Evolutionary conservation across 371 early-diverging fungal species (phyloP), one percentile per base, ranked within the genome.

Genomic region (Batkoa obscura): DNA sequence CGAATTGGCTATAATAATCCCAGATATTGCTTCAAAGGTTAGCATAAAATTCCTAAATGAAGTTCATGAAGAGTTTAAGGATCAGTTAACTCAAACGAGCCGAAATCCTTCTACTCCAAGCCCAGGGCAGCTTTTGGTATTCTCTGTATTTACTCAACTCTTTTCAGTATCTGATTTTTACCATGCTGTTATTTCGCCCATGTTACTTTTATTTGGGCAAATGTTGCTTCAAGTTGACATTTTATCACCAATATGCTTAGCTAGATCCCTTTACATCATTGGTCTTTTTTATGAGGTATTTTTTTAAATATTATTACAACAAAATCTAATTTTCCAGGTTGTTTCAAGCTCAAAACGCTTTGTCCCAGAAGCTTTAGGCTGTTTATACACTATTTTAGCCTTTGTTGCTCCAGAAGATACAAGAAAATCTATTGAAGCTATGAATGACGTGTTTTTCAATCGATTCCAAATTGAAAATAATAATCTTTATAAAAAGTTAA

Each of bases 161-260:
- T 92, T 88, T 63, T 85, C 91, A 2, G 78, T 88, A 6, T 90
- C 94, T 2, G 96, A 95, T 76, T 75, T 80, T 53, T 73, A 72
- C 50, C 92, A 95, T 66, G 72, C 83, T 2, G 79, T 94, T 13
- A 73, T 83, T n/a, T 90, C 92, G 1, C 94, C 94, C 6, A 75
- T 83, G 15, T 68, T 75, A 58, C 57, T 89, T 8, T 67, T 86
- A 31, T 78, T 92, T 67, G 68, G 74, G 39, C 83, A 86, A 66
- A 82, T 74, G 53, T 63, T 62, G 8, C 38, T 53, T 39, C 53
- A 53, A 41, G 10, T 15, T n/a, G 39, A 36, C 53, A 37, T 53
- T 43, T 6, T 38, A 15, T 43, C 30, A 36, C 13, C 51, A 5
- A 31, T 17, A 34, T 50, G 51, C 36, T 35, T 50, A 8, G 51